phyloP scores from a whole-genome alignment of 805 yeast species.

The Pichia californica region DNA sequence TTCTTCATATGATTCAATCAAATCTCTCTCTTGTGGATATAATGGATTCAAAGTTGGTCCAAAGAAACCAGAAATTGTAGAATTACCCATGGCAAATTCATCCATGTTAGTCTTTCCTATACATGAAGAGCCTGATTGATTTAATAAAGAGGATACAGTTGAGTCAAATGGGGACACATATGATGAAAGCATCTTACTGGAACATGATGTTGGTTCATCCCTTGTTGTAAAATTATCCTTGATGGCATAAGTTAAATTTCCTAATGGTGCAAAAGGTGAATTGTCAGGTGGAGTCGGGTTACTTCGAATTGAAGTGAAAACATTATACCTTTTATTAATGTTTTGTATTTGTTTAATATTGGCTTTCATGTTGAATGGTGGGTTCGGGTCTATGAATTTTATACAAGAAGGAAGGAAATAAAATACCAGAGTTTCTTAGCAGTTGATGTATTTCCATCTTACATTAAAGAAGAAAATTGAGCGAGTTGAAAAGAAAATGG shows the following conservation, averaged over 20 bases:
- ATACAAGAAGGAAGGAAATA: too few species aligned
- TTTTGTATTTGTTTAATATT: conserved; percentile 8
- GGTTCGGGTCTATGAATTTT: too few species aligned
- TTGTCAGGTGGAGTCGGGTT: not conserved
- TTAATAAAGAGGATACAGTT: conserved; percentile 56
- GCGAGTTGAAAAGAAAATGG: too few species aligned
- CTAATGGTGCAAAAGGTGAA: conserved; percentile 8
- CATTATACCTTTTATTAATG: conserved; percentile 22
- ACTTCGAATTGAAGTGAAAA: conserved; percentile 36
- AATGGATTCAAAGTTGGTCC: conserved; percentile 56
- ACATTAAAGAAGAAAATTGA: too few species aligned
- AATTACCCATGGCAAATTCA: conserved; percentile 96
- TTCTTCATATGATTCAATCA: conserved; percentile 20
- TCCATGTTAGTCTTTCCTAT: conserved; percentile 89
- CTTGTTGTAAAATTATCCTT: conserved; percentile 80
- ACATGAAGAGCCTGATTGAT: conserved; percentile 42
- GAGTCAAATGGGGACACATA: conserved; percentile 79
- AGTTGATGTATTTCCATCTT: too few species aligned
- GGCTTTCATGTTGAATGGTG: not conserved
- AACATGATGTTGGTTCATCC: conserved; percentile 66
- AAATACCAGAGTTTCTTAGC: too few species aligned
- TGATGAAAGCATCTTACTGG: conserved; percentile 52
- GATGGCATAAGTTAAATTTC: conserved; percentile 35
- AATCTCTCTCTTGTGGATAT: conserved; percentile 19
- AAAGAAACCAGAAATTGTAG: conserved; percentile 46